phyloP scores from a whole-genome alignment of 768 basidiomycete species.

The Lentinula sp. region DNA sequence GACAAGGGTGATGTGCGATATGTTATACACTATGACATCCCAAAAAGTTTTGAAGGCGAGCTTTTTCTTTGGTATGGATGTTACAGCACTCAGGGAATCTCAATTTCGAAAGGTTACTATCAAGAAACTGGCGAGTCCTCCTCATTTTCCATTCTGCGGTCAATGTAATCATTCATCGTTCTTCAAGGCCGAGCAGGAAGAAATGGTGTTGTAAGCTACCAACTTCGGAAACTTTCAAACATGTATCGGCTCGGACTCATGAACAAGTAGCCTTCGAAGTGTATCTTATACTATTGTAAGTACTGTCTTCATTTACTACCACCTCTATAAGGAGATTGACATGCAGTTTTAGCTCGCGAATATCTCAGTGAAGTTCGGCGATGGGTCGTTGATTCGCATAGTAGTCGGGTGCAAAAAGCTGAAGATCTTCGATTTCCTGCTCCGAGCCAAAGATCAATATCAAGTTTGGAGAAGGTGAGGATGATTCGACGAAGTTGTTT shows the following conservation, averaged over 20 bases:
- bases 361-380: slow-evolving; percentile 53
- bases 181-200: slow-evolving; percentile 68
- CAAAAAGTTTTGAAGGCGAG: slow-evolving; percentile 78
- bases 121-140: slow-evolving; percentile 69
- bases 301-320: not conserved
- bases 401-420: slow-evolving; percentile 36
- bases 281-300: slow-evolving; percentile 78
- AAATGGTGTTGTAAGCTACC: slow-evolving; percentile 55
- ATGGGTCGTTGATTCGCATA: slow-evolving; percentile 42
- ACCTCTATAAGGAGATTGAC: not conserved
- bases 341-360: slow-evolving; percentile 54
- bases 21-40: slow-evolving; percentile 77
- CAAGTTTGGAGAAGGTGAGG: slow-evolving; percentile 59
- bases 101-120: slow-evolving; percentile 56
- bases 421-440: slow-evolving; percentile 42
- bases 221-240: not conserved
- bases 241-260: not conserved
- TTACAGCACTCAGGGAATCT: slow-evolving; percentile 2
- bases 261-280: slow-evolving; percentile 63
- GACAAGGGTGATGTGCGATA: slow-evolving; percentile 80
- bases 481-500: not conserved
- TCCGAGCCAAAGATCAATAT: slow-evolving; percentile 61
- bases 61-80: not conserved
- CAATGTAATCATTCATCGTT: not conserved
- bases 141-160: not conserved